These are phyloP conservation scores for Naegleria gruberi DNA, from an alignment of 208 protist genomes.

Conservation along the genomic window DNA sequence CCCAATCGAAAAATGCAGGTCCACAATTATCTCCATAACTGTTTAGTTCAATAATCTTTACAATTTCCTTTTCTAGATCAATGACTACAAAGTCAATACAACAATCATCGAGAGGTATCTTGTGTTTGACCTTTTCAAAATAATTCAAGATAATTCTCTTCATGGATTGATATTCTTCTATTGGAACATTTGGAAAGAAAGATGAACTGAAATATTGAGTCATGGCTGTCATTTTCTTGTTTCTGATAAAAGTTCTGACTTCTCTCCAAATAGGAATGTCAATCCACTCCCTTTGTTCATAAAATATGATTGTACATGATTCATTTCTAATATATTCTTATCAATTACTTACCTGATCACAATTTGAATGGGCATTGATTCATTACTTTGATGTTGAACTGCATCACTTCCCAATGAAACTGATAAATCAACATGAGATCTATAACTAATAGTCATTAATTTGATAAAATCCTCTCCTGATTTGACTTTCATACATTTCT, in stretches of 20 bases:
- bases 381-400: not conserved
- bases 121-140: not conserved
- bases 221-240: not conserved
- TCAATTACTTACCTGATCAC: no score
- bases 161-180: not conserved
- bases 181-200: not conserved
- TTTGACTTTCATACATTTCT: not conserved
- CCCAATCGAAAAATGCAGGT: not conserved
- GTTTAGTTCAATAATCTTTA: not conserved
- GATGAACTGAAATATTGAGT: not conserved
- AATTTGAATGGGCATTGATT: not conserved
- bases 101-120: not conserved
- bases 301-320: not conserved
- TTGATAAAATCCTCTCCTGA: not conserved
- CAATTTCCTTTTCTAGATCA: not conserved
- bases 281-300: not conserved
- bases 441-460: not conserved
- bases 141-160: not conserved
- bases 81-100: not conserved
- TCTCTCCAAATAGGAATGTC: not conserved
- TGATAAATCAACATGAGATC: not conserved
- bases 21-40: not conserved
- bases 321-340: no score
- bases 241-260: not conserved
- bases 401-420: not conserved